Base-by-base conservation (phyloP, 192 early-diverging fungal species). In the Cetraspora pellucida region DNA sequence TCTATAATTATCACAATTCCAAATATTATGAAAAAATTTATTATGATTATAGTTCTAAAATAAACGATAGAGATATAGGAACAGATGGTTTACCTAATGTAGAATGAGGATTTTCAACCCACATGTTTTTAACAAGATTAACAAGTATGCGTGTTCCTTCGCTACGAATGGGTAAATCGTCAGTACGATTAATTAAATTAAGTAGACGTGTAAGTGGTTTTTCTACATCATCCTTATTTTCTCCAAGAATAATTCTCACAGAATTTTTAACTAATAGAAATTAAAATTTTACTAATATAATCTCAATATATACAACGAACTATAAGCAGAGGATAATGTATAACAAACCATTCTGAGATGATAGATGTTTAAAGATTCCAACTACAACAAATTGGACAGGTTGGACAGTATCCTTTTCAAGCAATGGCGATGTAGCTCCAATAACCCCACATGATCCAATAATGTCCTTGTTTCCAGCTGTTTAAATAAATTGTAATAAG, bases 341-440 rank as follows among this genome's bases (percentile, higher is more conserved):
- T 49, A 45, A 79, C 61, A 73, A 79, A 77, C 87, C 76, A 73
- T 85, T 80, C 45, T 77, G 77, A 44, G 80, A 65, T 55, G 82
- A 80, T 13, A 89, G 80, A 45, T 85, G 78, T 78, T 89, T 89
- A 17, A 89, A 57, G 11, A 89, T 87, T 23, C 85, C 86, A 71
- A 89, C 79, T 30, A 86, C 79, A 6, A 82, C 82, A 45, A 83
- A 80, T 74, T 89, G 88, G 30, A 87, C 77, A 27, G 86, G 85
- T 50, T 87, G 82, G 43, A 87, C 74, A 78, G 84, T 82, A 65
- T 89, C 86, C 37, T 87, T 86, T 37, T 85, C 82, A 11, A 89
- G 47, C 11, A 86, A 55, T 28, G 82, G 82, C 23, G 84, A 64
- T 16, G 83, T 78, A 2, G 80, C 54, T 61, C 83, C 79, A 64